phyloP scores from a whole-genome alignment of 768 basidiomycete genomes.

The Kwoniella pini region DNA sequence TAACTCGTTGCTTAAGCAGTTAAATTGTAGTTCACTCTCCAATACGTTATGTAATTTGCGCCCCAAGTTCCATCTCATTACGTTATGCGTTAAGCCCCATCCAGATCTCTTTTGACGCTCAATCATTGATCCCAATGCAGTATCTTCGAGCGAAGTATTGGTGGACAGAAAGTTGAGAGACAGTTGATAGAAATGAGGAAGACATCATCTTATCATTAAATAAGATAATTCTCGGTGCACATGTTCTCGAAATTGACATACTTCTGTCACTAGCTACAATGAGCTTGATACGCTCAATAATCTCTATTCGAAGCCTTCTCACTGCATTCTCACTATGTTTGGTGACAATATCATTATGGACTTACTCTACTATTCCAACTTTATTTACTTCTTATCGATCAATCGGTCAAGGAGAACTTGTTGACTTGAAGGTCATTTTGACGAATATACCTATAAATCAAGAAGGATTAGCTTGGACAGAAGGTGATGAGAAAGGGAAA shows the following conservation, averaged over 20 bases:
- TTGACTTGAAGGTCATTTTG: constrained; percentile 4
- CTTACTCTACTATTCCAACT: neutral
- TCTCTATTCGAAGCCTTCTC: neutral
- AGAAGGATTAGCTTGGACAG: constrained; percentile 3
- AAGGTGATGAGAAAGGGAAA: neutral
- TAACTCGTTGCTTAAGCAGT: no score
- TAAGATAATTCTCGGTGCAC: no score
- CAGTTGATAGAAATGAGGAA: no score
- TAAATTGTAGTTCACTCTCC: no score
- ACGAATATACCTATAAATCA: constrained; percentile 1
- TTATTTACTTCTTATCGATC: neutral
- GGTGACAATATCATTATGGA: neutral
- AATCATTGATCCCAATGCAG: no score
- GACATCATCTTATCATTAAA: no score
- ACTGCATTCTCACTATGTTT: neutral
- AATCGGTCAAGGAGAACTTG: neutral
- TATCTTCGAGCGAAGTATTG: no score
- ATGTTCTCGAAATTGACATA: neutral
- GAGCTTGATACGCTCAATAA: neutral
- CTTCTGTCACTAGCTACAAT: neutral
- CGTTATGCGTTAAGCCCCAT: no score
- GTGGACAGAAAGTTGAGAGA: no score
- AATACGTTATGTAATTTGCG: no score
- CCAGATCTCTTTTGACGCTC: no score
- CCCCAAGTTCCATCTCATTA: no score